These are phyloP conservation scores for Favolaschia claudopus DNA, from an alignment of 768 basidiomycete genomes.

Conservation along the genomic window DNA sequence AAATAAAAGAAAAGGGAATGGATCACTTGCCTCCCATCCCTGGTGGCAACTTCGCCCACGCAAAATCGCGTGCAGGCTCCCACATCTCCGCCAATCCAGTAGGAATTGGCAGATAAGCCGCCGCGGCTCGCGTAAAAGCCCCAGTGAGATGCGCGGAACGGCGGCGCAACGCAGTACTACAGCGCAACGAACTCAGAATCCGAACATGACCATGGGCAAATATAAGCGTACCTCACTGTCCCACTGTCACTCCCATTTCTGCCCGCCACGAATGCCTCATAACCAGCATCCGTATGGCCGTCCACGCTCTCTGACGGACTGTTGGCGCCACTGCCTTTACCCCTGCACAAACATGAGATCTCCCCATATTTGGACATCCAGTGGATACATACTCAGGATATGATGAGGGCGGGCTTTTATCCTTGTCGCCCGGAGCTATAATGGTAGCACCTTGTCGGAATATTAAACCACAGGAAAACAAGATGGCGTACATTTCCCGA, in stretches of 20 bases:
- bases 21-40: not conserved
- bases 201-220: too few species aligned
- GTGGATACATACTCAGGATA: too few species aligned
- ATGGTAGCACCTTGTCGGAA: too few species aligned
- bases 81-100: conserved; percentile 93
- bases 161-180: conserved; percentile 62
- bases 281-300: conserved; percentile 77
- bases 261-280: conserved; percentile 84
- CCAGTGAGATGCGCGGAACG: conserved; percentile 81
- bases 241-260: conserved; percentile 67
- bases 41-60: conserved; percentile 72
- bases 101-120: conserved; percentile 75
- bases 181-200: not conserved
- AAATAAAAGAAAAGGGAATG: not conserved
- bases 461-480: not conserved
- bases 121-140: conserved; percentile 77
- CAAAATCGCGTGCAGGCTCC: conserved; percentile 96
- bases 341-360: not conserved
- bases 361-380: not conserved
- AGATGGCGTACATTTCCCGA: not conserved
- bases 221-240: conserved; percentile 46
- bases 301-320: conserved; percentile 72
- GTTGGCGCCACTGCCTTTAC: conserved; percentile 9
- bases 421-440: not conserved
- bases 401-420: not conserved